These are phyloP conservation scores for Ormosia semicastrata DNA, from an alignment of 306 rosid species.

Conservation along the genomic window DNA sequence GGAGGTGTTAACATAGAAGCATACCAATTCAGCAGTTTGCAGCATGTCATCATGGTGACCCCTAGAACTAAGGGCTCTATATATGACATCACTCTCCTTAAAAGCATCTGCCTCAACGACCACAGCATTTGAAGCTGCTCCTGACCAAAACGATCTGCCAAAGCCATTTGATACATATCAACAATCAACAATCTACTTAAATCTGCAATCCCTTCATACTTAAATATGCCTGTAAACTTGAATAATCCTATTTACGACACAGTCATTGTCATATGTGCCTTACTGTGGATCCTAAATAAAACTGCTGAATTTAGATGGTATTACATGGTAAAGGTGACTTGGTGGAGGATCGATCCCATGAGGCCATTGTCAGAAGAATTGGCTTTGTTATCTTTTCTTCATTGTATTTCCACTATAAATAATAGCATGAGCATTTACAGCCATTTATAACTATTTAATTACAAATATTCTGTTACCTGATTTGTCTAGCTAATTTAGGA, in stretches of 20 bases:
- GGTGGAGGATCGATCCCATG: too few species aligned
- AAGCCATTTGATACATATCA: neutral
- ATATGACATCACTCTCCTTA: slow-evolving; percentile 80
- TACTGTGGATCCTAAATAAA: too few species aligned
- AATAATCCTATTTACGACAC: neutral
- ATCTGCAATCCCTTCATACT: neutral
- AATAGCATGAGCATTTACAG: too few species aligned
- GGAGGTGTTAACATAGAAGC: neutral
- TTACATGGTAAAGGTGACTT: too few species aligned
- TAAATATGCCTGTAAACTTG: neutral
- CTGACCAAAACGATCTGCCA: slow-evolving; percentile 76
- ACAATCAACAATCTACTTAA: neutral
- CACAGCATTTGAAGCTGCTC: slow-evolving; percentile 57
- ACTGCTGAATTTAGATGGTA: too few species aligned
- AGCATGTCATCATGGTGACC: slow-evolving; percentile 86
- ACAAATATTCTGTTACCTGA: too few species aligned
- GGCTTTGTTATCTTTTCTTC: too few species aligned
- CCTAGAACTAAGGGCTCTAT: slow-evolving; percentile 59
- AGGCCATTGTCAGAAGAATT: too few species aligned
- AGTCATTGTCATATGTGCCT: neutral
- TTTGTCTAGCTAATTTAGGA: too few species aligned
- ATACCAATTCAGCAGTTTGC: slow-evolving; percentile 79
- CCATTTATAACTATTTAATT: too few species aligned
- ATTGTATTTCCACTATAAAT: too few species aligned
- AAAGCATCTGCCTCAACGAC: slow-evolving; percentile 96